These are phyloP conservation scores for Falciphora oryzae DNA, from an alignment of 2,329 filamentous ascomycete species.

Conservation along the genomic window DNA sequence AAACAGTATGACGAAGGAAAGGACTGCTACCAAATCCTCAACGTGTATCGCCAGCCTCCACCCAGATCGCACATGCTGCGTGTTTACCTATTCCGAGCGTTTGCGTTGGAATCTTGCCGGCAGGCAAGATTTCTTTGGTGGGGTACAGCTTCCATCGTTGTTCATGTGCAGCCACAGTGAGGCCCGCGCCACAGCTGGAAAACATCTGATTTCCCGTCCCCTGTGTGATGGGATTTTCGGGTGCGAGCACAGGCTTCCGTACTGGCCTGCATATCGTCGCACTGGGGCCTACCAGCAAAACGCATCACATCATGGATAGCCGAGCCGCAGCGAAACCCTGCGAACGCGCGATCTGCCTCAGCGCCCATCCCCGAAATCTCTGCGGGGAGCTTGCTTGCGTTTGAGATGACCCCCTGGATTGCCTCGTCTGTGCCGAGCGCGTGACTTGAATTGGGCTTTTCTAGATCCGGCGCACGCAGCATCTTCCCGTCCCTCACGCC, in stretches of 20 bases:
- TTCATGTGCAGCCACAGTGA: neutral
- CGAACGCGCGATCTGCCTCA: neutral
- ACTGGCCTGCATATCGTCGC: neutral
- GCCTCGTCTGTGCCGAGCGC: neutral
- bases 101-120: neutral
- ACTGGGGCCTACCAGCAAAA: neutral
- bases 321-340: neutral
- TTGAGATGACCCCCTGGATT: neutral
- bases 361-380: neutral
- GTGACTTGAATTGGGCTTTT: neutral
- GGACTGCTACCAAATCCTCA: too few relatives aligned
- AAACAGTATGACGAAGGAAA: too few relatives aligned
- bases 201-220: neutral
- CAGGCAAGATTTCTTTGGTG: neutral
- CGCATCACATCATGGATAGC: neutral
- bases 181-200: neutral
- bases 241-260: neutral
- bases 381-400: neutral
- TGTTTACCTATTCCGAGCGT: too few relatives aligned
- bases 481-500: too few relatives aligned
- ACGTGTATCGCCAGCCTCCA: too few relatives aligned
- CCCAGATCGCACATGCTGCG: too few relatives aligned
- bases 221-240: too few relatives aligned
- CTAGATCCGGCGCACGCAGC: neutral
- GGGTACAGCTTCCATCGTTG: neutral